A percentile compares a stretch with the other conserved stretches of the same genome.
Conservation (phyloP, 805 yeast species). For the Saccharomycopsis amapae region DNA sequence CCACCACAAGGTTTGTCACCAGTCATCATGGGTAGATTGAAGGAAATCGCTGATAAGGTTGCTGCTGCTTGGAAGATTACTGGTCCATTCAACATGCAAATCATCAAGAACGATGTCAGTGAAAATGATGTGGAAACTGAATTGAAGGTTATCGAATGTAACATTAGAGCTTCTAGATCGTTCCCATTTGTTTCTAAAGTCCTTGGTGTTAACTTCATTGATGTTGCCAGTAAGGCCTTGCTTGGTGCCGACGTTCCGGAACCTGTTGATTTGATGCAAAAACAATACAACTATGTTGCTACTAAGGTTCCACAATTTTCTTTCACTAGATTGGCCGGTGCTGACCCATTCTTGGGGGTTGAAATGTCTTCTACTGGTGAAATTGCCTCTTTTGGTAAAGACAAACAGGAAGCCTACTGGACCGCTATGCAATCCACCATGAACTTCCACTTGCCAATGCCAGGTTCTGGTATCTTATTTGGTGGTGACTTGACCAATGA, state of each 20-base stretch:
- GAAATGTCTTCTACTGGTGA: constrained; percentile 99
- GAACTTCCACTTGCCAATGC: constrained; percentile 92
- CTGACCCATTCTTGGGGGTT: constrained; percentile 98
- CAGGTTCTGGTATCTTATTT: constrained; percentile 81
- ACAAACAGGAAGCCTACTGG: constrained; percentile 91
- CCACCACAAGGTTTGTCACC: constrained; percentile 83
- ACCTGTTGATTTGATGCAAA: constrained; percentile 78
- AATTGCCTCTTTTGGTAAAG: constrained; percentile 91
- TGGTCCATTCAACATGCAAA: constrained; percentile 98
- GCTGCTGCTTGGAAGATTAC: constrained; percentile 92
- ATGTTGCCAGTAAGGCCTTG: constrained; percentile 86
- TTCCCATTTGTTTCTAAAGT: constrained; percentile 99
- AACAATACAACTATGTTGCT: constrained; percentile 76
- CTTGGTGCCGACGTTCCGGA: constrained; percentile 65
- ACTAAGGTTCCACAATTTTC: constrained; percentile 98
- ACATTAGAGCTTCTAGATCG: constrained; percentile 96
- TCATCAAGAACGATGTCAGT: constrained; percentile 68
- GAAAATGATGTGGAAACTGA: constrained; percentile 51
- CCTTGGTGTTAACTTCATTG: constrained; percentile 88
- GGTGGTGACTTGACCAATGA: constrained; percentile 86
- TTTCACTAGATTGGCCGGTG: constrained; percentile 97
- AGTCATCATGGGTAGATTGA: constrained; percentile 60
- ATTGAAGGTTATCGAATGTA: constrained; percentile 96
- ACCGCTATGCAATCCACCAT: constrained; percentile 92
- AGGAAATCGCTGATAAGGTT: constrained; percentile 86